phyloP scores from a whole-genome alignment of 1,139 yeast species.

The Yamadazyma dendronema region DNA sequence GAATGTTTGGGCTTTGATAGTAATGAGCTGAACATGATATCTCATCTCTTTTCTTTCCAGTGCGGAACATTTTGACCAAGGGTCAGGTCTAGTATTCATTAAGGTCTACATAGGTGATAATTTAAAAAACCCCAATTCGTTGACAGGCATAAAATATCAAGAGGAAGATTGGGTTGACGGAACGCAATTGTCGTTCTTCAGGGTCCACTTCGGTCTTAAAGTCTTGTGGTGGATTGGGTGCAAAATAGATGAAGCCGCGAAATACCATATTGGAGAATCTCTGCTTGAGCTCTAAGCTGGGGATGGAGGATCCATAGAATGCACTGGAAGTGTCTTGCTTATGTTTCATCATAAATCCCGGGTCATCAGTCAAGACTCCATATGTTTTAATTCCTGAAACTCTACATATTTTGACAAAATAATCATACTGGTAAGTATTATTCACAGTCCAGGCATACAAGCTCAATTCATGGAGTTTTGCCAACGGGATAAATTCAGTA shows the following conservation, averaged over 20 bases:
- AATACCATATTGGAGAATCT: slow-evolving; percentile 18
- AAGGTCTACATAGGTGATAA: not conserved
- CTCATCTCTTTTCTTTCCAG: not conserved
- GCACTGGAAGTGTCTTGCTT: slow-evolving; percentile 8
- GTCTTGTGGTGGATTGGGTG: slow-evolving; percentile 17
- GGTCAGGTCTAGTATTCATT: not conserved
- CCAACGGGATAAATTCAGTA: slow-evolving; percentile 36
- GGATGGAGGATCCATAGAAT: slow-evolving; percentile 2
- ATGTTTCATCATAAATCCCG: slow-evolving; percentile 37
- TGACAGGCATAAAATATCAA: slow-evolving; percentile 3
- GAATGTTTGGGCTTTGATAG: slow-evolving; percentile 31
- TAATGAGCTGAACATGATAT: slow-evolving; percentile 32
- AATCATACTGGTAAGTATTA: slow-evolving; percentile 46
- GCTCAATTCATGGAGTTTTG: slow-evolving; percentile 43
- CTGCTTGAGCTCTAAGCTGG: slow-evolving; percentile 22
- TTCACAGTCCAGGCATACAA: slow-evolving; percentile 87
- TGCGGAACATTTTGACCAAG: too few relatives aligned
- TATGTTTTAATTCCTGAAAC: slow-evolving; percentile 28
- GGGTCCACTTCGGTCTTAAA: slow-evolving; percentile 26
- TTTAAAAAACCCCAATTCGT: slow-evolving; percentile 2
- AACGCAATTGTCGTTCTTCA: slow-evolving; percentile 15
- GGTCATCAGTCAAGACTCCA: slow-evolving; percentile 65
- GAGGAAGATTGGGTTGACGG: slow-evolving; percentile 12
- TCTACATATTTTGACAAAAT: slow-evolving; percentile 29
- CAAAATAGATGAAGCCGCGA: slow-evolving; percentile 15